These are phyloP conservation scores for Neurospora sublineolata DNA, from an alignment of 495 filamentous ascomycete genomes.

Conservation along the genomic window DNA sequence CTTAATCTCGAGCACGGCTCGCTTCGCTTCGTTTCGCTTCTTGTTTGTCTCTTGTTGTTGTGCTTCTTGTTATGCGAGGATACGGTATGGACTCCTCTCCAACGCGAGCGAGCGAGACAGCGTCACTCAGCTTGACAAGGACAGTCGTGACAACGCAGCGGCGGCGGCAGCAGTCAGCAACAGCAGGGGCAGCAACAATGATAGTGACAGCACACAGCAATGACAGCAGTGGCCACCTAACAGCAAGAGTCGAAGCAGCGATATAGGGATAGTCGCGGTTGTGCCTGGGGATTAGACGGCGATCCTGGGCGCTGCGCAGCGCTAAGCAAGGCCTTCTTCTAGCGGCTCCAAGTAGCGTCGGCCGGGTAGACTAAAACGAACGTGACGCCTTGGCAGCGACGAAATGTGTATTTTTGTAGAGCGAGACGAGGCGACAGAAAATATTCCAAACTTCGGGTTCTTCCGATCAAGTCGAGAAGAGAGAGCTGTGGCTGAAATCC, in stretches of 20 bases:
- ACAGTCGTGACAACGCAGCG: not conserved
- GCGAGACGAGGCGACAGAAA: not conserved
- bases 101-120: not conserved
- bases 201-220: not conserved
- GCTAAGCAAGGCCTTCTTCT: not conserved
- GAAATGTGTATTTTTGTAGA: not conserved
- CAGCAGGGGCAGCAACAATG: not conserved
- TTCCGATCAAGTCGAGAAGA: not conserved
- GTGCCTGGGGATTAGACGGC: not conserved
- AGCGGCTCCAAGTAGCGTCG: not conserved
- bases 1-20: not conserved
- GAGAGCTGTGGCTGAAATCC: not conserved
- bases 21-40: not conserved
- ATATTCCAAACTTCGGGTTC: not conserved
- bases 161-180: not conserved
- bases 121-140: not conserved
- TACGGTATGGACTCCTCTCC: not conserved
- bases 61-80: not conserved
- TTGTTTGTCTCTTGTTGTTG: not conserved
- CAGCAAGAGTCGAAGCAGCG: not conserved
- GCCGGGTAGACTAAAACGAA: constrained; percentile 7
- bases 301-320: not conserved
- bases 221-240: not conserved
- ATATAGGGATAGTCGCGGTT: not conserved
- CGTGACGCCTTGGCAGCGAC: constrained; percentile 10